These are phyloP conservation scores for Dipodascus geniculatus DNA, from an alignment of 805 yeast genomes.

Conservation along the genomic window DNA sequence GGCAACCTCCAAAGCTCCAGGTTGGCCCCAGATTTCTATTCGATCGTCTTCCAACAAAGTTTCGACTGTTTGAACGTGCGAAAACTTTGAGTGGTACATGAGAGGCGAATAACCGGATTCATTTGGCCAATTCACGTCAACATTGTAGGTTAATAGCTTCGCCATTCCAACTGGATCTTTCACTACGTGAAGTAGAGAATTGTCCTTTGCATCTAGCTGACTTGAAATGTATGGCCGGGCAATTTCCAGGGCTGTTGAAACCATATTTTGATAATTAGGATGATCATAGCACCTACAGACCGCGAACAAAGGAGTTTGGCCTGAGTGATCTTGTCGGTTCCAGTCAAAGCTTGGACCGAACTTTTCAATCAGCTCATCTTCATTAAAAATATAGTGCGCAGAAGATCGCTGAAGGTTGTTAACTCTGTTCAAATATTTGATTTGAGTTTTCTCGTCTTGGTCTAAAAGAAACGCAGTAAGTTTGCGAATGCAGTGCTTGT, in stretches of 20 bases:
- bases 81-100: conserved; percentile 58
- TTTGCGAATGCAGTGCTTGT: conserved; percentile 33
- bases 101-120: conserved; percentile 53
- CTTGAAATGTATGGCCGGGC: conserved; percentile 31
- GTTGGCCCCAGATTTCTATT: conserved; percentile 8
- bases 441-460: conserved; percentile 36
- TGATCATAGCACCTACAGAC: conserved; percentile 76
- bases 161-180: conserved; percentile 34
- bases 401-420: conserved; percentile 49
- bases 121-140: conserved; percentile 53
- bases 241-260: conserved; percentile 32
- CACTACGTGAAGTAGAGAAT: conserved; percentile 65
- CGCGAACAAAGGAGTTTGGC: conserved; percentile 70
- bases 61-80: conserved; percentile 47
- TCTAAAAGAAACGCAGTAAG: conserved; percentile 36
- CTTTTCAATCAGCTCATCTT: conserved; percentile 35
- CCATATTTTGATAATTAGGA: conserved; percentile 40
- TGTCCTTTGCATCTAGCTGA: conserved; percentile 65
- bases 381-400: conserved; percentile 65
- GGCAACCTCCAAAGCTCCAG: conserved; percentile 26
- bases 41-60: conserved; percentile 28
- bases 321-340: conserved; percentile 49
- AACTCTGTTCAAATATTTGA: conserved; percentile 34
- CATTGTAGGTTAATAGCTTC: conserved; percentile 29
- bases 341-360: conserved; percentile 59